These are phyloP conservation scores for Dendrobium huoshanense DNA, from an alignment of 106 monocot genomes.

Conservation along the genomic window DNA sequence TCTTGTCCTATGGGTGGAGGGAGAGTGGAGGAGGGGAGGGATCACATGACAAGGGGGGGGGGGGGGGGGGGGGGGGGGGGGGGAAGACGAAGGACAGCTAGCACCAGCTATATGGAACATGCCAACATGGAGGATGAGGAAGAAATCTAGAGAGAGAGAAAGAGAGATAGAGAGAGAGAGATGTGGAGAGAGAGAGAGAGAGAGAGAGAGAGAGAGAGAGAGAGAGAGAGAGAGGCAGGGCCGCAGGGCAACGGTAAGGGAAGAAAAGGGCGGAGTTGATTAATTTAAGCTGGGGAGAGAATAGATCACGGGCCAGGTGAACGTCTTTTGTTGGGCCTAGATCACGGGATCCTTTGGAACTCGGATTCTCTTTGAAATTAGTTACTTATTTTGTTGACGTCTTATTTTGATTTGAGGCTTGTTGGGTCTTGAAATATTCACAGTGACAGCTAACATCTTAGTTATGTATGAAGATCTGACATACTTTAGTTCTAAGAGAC, in stretches of 20 bases:
- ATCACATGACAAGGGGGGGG: conserved; percentile 6
- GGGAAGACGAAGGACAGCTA: not conserved
- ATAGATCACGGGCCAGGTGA: not conserved
- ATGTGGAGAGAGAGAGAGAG: not conserved
- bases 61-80: not conserved
- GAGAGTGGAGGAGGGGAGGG: not conserved
- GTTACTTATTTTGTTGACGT: no score
- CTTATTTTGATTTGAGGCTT: no score
- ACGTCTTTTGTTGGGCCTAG: not conserved
- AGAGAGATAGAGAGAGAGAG: conserved; percentile 3
- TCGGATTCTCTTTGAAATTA: no score
- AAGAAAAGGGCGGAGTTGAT: not conserved
- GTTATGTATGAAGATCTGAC: no score
- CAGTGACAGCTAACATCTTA: no score
- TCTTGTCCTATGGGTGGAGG: not conserved
- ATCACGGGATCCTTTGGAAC: no score
- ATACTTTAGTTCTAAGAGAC: no score
- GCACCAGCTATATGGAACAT: conserved; percentile 9
- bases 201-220: not conserved
- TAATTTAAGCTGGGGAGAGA: not conserved
- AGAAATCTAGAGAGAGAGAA: conserved; percentile 2
- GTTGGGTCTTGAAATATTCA: no score
- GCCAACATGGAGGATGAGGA: not conserved
- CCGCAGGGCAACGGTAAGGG: not conserved
- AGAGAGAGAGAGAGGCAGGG: not conserved